Conservation (phyloP, 768 basidiomycete species). For the Tylopilus felleus region DNA sequence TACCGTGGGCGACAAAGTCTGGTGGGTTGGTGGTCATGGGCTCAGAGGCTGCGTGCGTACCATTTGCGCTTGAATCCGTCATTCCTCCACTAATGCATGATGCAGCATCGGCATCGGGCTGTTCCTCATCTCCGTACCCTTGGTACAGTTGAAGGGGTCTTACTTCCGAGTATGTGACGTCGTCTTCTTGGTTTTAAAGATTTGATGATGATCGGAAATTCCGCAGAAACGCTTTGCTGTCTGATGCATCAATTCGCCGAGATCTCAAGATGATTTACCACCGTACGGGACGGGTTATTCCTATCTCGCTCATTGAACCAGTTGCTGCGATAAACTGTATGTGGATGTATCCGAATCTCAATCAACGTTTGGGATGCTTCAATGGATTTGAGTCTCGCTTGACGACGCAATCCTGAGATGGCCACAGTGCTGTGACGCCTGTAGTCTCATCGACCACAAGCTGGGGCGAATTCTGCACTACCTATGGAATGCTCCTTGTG, state of each 20-base stretch:
- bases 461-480: too few species aligned
- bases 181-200: not conserved
- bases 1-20: constrained; percentile 36
- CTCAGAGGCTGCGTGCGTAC: constrained; percentile 36
- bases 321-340: too few species aligned
- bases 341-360: too few species aligned
- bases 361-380: too few species aligned
- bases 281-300: not conserved
- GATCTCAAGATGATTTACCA: not conserved
- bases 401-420: too few species aligned
- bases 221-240: constrained; percentile 20
- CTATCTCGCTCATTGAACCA: not conserved
- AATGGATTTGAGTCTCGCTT: too few species aligned
- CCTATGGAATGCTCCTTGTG: too few species aligned
- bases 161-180: constrained; percentile 32
- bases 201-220: not conserved
- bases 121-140: constrained; percentile 36
- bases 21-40: constrained; percentile 37
- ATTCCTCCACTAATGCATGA: not conserved
- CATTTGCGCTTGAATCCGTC: not conserved
- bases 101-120: constrained; percentile 32
- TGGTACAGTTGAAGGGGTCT: constrained; percentile 34
- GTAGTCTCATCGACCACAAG: too few species aligned
- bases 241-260: constrained; percentile 3
- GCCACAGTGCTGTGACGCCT: too few species aligned